Evolutionary conservation across 1,139 yeast species (phyloP), one percentile per base, ranked within the genome.

Genomic region (Nematodospora anomalae): DNA sequence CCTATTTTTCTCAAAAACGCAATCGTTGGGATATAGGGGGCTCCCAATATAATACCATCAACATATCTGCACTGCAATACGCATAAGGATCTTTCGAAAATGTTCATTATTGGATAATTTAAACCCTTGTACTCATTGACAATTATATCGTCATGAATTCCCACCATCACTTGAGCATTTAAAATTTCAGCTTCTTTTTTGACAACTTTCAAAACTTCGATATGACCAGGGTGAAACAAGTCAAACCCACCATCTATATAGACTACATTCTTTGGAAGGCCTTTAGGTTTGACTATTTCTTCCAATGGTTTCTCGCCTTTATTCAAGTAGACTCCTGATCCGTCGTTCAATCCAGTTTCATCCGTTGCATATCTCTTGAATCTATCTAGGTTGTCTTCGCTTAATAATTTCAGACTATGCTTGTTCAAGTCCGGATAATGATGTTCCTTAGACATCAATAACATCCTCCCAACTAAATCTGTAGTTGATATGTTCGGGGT

Each of bases 401-500:
- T 53, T 51, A 71, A 58, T 12, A 71, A 52, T 37, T 64, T 67
- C 27, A 46, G 46, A 22, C 59, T 59, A 6, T 30, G 20, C 5
- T 45, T 47, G 6, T 57, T 54, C 13, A 77, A 52, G 6, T 67
- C 53, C 9, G 56, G 59, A 45, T 69, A 61, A 55, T 84, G 92
- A 53, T 83, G 90, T 21, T 57, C 62, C 44, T 74, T 78, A 34
- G 77, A 68, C 52, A 71, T 70, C 40, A 81, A 67, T 43, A 90
- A 70, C 83, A 92, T 86, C 40, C 97, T 71, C n/a, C 92, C 95
- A 32, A 92, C 96, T 42, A 92, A 73, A 57, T 92, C 97, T 0
- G 98, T 92, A 5, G 98, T 92, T 44, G 94, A 83, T 35, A 92
- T 94, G 53, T 90, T 90, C 6, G 92, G 94, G 0, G 98, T 92